These are phyloP conservation scores for Bifiguratus adelaidae DNA, from an alignment of 192 early-diverging fungal species.

Conservation along the genomic window DNA sequence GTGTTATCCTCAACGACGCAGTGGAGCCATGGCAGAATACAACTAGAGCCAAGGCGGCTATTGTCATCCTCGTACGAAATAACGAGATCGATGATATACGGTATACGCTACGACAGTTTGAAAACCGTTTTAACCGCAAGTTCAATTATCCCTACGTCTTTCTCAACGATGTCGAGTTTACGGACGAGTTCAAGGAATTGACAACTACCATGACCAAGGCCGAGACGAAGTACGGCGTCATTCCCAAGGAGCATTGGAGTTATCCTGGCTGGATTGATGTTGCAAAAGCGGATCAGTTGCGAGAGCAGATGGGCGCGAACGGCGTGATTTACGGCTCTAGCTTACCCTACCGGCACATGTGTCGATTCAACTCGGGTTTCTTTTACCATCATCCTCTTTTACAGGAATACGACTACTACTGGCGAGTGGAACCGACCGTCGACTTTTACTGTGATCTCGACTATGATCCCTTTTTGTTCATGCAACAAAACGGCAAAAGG, in stretches of 20 bases:
- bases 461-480: slow-evolving; percentile 71
- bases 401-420: slow-evolving; percentile 66
- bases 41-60: slow-evolving; percentile 40
- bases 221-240: slow-evolving; percentile 49
- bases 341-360: slow-evolving; percentile 63
- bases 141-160: slow-evolving; percentile 85
- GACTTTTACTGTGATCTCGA: slow-evolving; percentile 70
- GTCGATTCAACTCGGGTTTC: slow-evolving; percentile 60
- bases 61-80: slow-evolving; percentile 73
- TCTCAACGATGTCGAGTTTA: slow-evolving; percentile 70
- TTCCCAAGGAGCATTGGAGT: slow-evolving; percentile 49
- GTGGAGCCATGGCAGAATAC: slow-evolving; percentile 12
- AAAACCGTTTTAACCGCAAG: slow-evolving; percentile 69
- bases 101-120: slow-evolving; percentile 56
- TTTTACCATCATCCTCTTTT: slow-evolving; percentile 66
- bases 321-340: slow-evolving; percentile 49
- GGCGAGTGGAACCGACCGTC: slow-evolving; percentile 74
- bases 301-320: slow-evolving; percentile 38
- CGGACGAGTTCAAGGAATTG: slow-evolving; percentile 49
- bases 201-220: slow-evolving; percentile 43
- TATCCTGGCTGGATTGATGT: slow-evolving; percentile 55
- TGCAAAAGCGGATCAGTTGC: slow-evolving; percentile 30
- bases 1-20: neutral
- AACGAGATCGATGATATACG: slow-evolving; percentile 49
- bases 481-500: slow-evolving; percentile 59